Evolutionary conservation across 306 rosid genomes (phyloP).

Genomic region (Begonia loranthoides): DNA sequence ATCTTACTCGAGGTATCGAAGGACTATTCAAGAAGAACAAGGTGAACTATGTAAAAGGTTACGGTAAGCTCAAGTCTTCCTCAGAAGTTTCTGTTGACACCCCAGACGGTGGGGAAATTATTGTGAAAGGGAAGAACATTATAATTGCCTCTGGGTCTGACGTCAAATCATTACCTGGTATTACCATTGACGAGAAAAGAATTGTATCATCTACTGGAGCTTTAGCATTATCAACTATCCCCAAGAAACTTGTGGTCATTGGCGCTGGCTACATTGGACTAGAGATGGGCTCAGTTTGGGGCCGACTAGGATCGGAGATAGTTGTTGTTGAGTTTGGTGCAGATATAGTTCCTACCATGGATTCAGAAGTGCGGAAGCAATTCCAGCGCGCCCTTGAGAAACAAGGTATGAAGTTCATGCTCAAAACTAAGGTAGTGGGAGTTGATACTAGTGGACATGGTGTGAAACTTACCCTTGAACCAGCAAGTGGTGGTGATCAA

Average conservation of each 20-base stretch:
- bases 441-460: constrained; percentile 78
- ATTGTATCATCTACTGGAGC: constrained; percentile 95
- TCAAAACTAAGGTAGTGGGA: constrained; percentile 85
- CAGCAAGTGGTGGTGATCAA: constrained; percentile 83
- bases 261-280: constrained; percentile 99
- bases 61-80: constrained; percentile 74
- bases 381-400: constrained; percentile 92
- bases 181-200: constrained; percentile 87
- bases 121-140: constrained; percentile 78
- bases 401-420: constrained; percentile 86
- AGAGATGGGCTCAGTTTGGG: constrained; percentile 99
- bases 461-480: constrained; percentile 86
- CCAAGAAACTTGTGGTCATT: constrained; percentile 81
- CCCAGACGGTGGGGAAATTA: constrained; percentile 51
- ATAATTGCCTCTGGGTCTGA: constrained; percentile 96
- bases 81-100: constrained; percentile 83
- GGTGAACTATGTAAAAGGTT: constrained; percentile 92
- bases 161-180: constrained; percentile 81
- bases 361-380: constrained; percentile 81
- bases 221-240: constrained; percentile 71
- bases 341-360: constrained; percentile 94
- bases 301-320: constrained; percentile 81
- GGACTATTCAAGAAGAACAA: constrained; percentile 96
- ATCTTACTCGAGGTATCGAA: constrained; percentile 85
- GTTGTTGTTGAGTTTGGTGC: constrained; percentile 93